phyloP scores from a whole-genome alignment of 2,329 filamentous ascomycete species.

The Rosellinia necatrix region DNA sequence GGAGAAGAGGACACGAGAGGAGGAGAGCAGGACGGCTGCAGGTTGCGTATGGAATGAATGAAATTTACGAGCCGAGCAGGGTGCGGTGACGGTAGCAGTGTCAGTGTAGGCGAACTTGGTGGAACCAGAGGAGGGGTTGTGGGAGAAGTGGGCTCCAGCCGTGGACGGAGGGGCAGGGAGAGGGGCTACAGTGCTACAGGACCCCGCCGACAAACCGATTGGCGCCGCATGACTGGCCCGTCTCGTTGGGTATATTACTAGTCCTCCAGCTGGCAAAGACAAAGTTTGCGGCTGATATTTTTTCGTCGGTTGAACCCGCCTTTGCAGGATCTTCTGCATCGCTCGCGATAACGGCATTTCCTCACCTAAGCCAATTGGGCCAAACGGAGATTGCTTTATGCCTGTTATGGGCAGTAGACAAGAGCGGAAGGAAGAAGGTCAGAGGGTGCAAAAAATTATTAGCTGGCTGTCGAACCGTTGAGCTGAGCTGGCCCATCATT shows the following conservation, averaged over 20 bases:
- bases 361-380: too few species aligned
- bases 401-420: too few species aligned
- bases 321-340: constrained; percentile 28
- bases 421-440: too few species aligned
- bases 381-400: too few species aligned
- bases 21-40: constrained; percentile 22
- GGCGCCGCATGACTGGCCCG: constrained; percentile 38
- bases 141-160: neutral
- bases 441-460: too few species aligned
- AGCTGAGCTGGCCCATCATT: too few species aligned
- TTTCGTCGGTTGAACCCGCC: constrained; percentile 20
- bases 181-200: constrained; percentile 31
- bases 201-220: constrained; percentile 37
- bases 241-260: constrained; percentile 18
- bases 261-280: constrained; percentile 5
- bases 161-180: constrained; percentile 42
- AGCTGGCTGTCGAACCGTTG: too few species aligned
- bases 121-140: constrained; percentile 19
- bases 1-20: constrained; percentile 10
- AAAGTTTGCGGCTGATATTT: constrained; percentile 26
- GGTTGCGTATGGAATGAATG: constrained; percentile 29
- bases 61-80: constrained; percentile 27
- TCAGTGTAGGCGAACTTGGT: constrained; percentile 8
- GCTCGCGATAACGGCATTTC: constrained; percentile 20
- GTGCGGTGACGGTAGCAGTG: neutral